Evolutionary conservation across 1,284 basidiomycete genomes (phyloP), one percentile per base, ranked within the genome.

Genomic region (Naganishia sp.): DNA sequence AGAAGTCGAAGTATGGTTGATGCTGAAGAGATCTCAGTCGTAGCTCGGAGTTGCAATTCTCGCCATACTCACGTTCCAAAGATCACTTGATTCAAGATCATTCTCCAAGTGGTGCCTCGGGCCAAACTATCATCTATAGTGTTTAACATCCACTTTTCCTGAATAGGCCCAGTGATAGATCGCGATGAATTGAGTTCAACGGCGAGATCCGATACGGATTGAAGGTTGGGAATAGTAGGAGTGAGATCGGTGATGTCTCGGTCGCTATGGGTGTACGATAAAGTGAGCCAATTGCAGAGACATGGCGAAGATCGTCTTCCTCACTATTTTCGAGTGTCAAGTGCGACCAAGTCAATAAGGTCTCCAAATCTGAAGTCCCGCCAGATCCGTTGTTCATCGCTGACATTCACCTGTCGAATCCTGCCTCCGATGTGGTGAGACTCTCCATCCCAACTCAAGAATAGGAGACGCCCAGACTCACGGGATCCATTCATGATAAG

Each of bases 401-500:
- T 83, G 3, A 83, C 81, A 66, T 82, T 82, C 13, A 87, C 85
- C 72, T 87, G 86, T 9, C 87, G 82, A 65, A 88, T 85, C 13
- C 64, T 66, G 36, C 28, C 39, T 18, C 36, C 1, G 7, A 16
- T 7, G 1, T 21, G n/a, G 21, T 53, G 28, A 44, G 48, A 9
- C 7, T 52, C 28, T 9, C 3, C 39, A 52, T 36, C 23, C 3
- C 39, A 52, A 23, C 23, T 45, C 3, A 6, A 54, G 15, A 36
- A 6, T 16, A 28, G 28, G 28, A 21, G 15, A n/a, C 7, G 36
- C 11, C 16, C 2, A 11, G 16, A 60, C 64, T 60, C 25, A 66
- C 21, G 86, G 86, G 81, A 87, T 84, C 86, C 86, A 87, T 71
- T 87, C 86, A 70, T 86, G 86, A 73, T 87, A 88, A 0, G 86